Conservation (phyloP, 371 early-diverging fungal genomes). For the Mucor sp. region DNA sequence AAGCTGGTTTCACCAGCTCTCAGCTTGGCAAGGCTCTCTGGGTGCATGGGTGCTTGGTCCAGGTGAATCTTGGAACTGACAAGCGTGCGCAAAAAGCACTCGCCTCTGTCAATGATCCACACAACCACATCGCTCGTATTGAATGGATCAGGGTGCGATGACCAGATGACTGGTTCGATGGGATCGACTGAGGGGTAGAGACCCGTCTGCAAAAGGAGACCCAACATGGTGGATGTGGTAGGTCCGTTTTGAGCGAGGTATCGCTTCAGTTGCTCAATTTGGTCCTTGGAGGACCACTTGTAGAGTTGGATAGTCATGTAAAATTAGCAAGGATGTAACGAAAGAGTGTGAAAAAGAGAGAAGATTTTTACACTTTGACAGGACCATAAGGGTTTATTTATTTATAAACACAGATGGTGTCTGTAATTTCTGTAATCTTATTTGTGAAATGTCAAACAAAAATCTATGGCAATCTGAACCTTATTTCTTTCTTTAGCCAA, state of each 20-base stretch:
- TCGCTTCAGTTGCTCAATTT: background rate
- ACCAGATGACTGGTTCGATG: background rate
- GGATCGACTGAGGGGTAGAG: background rate
- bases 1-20: background rate
- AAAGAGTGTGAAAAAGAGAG: background rate
- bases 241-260: conserved; percentile 1
- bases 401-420: background rate
- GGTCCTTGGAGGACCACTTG: background rate
- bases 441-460: background rate
- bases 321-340: background rate
- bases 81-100: conserved; percentile 3
- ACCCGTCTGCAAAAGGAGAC: background rate
- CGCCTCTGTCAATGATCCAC: conserved; percentile 12
- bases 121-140: conserved; percentile 8
- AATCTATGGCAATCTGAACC: too few species aligned
- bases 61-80: conserved; percentile 4
- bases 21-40: background rate
- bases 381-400: background rate
- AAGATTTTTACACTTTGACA: background rate
- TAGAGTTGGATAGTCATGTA: background rate
- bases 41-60: background rate
- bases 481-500: too few species aligned
- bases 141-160: conserved; percentile 13
- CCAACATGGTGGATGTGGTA: conserved; percentile 1
- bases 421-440: background rate